Percentiles rank a stretch among this genome's conserved stretches.
phyloP scores from a whole-genome alignment of 106 monocot genomes.

The Apostasia ramifera region DNA sequence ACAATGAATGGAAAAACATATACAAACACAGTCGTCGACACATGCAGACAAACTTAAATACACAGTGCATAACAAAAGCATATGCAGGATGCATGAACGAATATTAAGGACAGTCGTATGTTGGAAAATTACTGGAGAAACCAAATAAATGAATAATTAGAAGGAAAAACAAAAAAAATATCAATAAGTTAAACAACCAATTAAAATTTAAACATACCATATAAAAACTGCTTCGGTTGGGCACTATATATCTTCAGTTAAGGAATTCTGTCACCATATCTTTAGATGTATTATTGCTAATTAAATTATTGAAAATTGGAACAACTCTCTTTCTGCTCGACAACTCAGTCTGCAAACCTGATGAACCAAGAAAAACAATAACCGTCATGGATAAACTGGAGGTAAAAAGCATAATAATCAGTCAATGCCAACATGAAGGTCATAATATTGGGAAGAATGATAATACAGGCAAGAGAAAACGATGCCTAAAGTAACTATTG shows the following conservation, averaged over 20 bases:
- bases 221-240: conserved; percentile 46
- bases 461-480: neutral
- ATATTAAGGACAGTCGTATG: no score
- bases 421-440: no score
- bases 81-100: no score
- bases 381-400: neutral
- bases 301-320: conserved; percentile 50
- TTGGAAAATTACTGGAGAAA: no score
- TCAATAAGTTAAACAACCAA: neutral
- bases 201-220: conserved; percentile 47
- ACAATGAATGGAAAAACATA: no score
- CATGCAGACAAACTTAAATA: no score
- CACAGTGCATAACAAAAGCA: no score
- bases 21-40: no score
- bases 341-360: conserved; percentile 18
- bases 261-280: conserved; percentile 66
- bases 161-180: neutral
- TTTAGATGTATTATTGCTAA: conserved; percentile 38
- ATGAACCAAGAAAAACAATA: conserved; percentile 7
- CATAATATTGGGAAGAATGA: no score
- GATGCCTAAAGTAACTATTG: neutral
- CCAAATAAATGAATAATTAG: no score
- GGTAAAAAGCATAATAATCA: no score
- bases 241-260: conserved; percentile 53
- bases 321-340: conserved; percentile 13